Evolutionary conservation across 768 basidiomycete genomes (phyloP).

Genomic region (Lepiota venenata): DNA sequence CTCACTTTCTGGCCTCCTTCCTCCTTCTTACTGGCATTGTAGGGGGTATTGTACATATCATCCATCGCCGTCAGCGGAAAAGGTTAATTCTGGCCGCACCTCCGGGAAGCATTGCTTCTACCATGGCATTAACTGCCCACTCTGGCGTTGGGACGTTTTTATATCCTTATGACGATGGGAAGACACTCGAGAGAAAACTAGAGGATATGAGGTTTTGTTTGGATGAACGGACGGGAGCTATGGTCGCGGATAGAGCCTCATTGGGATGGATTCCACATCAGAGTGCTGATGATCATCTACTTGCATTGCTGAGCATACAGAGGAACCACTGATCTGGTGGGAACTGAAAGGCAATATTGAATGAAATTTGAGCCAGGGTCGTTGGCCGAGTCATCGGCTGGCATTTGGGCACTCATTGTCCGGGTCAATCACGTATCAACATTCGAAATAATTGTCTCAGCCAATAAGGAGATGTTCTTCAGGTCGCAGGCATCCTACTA

Average conservation of each 20-base stretch:
- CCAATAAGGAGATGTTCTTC: too few relatives aligned
- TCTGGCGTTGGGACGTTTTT: slow-evolving; percentile 63
- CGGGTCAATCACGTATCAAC: too few relatives aligned
- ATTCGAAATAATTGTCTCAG: too few relatives aligned
- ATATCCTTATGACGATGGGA: slow-evolving; percentile 51
- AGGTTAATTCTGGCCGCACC: slow-evolving; percentile 47
- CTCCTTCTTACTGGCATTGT: slow-evolving; percentile 45
- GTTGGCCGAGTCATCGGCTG: too few relatives aligned
- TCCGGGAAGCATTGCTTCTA: slow-evolving; percentile 60
- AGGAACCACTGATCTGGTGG: too few relatives aligned
- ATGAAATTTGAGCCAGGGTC: too few relatives aligned
- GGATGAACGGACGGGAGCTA: slow-evolving; percentile 58
- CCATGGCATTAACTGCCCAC: slow-evolving; percentile 52
- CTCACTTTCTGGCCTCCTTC: slow-evolving; percentile 47
- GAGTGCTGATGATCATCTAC: slow-evolving; percentile 35
- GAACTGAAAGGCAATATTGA: too few relatives aligned
- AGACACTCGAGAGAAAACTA: slow-evolving; percentile 43
- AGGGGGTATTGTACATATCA: slow-evolving; percentile 45
- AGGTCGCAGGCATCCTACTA: too few relatives aligned
- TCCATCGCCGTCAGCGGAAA: slow-evolving; percentile 44
- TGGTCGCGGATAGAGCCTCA: slow-evolving; percentile 49
- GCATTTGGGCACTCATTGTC: too few relatives aligned
- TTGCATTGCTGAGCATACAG: slow-evolving; percentile 28
- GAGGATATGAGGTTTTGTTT: slow-evolving; percentile 48
- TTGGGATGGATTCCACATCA: slow-evolving; percentile 20